These are phyloP conservation scores for Eucalyptus lansdowneana DNA, from an alignment of 345 rosid species.

Conservation along the genomic window DNA sequence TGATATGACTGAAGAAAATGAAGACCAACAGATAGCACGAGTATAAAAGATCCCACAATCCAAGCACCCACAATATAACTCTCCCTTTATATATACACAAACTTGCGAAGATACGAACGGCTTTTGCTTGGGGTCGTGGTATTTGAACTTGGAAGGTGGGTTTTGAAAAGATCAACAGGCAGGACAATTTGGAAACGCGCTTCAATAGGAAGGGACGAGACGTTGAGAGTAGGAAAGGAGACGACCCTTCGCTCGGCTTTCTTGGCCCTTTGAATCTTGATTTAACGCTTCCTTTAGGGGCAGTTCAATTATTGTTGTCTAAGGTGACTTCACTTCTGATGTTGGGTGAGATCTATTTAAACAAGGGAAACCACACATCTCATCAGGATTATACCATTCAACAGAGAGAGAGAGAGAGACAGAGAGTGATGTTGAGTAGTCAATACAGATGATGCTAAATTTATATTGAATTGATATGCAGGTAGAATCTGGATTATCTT, in stretches of 20 bases:
- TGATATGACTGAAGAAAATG: neutral
- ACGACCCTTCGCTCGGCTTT: neutral
- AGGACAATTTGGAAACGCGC: neutral
- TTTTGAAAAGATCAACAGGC: neutral
- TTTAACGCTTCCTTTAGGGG: neutral
- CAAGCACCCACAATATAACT: neutral
- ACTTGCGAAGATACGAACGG: neutral
- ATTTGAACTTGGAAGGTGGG: neutral
- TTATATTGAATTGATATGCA: neutral
- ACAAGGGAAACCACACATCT: neutral
- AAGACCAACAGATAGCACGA: neutral
- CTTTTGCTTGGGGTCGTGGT: neutral
- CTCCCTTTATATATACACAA: neutral
- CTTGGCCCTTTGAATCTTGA: neutral
- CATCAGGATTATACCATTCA: neutral
- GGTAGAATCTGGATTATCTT: neutral
- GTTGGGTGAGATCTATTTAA: neutral
- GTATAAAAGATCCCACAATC: neutral
- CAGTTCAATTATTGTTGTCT: neutral
- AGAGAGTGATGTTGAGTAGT: neutral
- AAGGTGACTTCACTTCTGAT: neutral
- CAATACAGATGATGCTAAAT: neutral
- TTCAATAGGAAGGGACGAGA: neutral
- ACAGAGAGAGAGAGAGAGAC: neutral
- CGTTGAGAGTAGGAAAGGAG: neutral